phyloP scores from a whole-genome alignment of 192 early-diverging fungal genomes.

The Coemansia sp. region DNA sequence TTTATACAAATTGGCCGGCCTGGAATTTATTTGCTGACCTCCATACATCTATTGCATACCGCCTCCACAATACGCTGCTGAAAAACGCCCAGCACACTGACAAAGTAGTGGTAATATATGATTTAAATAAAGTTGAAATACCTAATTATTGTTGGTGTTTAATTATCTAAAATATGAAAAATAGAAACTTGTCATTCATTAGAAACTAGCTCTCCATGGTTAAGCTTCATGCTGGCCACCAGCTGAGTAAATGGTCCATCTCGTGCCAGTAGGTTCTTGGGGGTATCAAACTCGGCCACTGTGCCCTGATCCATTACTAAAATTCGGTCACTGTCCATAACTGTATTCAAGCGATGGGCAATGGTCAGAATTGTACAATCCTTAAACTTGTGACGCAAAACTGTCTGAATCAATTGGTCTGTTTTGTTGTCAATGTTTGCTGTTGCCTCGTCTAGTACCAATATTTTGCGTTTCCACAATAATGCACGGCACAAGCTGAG shows the following conservation, averaged over 20 bases:
- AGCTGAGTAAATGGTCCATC: constrained; percentile 15
- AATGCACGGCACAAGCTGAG: constrained; percentile 60
- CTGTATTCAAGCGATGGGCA: constrained; percentile 70
- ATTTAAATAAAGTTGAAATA: too few species aligned
- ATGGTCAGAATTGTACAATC: constrained; percentile 58
- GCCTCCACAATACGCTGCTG: too few species aligned
- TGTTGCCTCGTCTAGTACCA: constrained; percentile 80
- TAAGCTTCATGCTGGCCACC: constrained; percentile 15
- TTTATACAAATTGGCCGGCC: too few species aligned
- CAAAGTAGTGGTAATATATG: too few species aligned
- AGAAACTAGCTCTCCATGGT: background rate
- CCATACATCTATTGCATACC: too few species aligned
- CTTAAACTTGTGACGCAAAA: constrained; percentile 51
- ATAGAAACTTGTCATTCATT: too few species aligned
- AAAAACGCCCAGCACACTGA: too few species aligned
- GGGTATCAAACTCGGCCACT: constrained; percentile 32
- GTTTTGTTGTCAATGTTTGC: constrained; percentile 58
- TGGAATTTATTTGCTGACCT: too few species aligned
- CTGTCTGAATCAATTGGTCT: constrained; percentile 62
- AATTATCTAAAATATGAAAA: too few species aligned
- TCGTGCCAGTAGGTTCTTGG: constrained; percentile 7
- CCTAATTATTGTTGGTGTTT: too few species aligned
- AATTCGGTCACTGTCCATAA: constrained; percentile 61
- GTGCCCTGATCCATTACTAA: constrained; percentile 55
- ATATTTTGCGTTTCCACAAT: constrained; percentile 63